Conservation (phyloP, 768 basidiomycete genomes). For the Pleurotus ostreatus region DNA sequence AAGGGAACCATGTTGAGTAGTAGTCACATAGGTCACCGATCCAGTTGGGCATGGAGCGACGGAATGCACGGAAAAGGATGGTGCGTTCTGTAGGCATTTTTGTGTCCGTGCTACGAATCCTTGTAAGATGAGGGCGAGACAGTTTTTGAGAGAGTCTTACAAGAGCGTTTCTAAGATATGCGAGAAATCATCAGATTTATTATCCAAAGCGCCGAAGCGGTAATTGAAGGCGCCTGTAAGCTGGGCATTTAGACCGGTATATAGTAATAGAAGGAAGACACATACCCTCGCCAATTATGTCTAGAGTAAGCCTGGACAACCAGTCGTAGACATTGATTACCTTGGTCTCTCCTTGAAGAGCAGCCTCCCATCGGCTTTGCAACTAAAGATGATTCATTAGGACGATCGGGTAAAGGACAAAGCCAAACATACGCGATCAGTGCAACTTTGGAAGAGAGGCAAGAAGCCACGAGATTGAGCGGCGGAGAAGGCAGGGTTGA, state of each 20-base stretch:
- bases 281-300: slow-evolving; percentile 47
- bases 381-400: slow-evolving; percentile 26
- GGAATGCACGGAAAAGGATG: slow-evolving; percentile 4
- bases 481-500: slow-evolving; percentile 51
- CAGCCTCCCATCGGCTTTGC: slow-evolving; percentile 47
- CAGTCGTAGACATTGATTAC: slow-evolving; percentile 47
- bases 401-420: slow-evolving; percentile 16
- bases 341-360: slow-evolving; percentile 34
- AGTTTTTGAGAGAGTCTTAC: slow-evolving; percentile 17
- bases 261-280: neutral
- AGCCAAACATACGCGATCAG: slow-evolving; percentile 32
- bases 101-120: neutral
- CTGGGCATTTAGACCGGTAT: neutral
- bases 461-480: slow-evolving; percentile 39
- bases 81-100: neutral
- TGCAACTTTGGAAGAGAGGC: slow-evolving; percentile 40
- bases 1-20: neutral
- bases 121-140: neutral
- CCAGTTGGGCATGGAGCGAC: neutral
- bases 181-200: slow-evolving; percentile 48
- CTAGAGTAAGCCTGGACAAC: slow-evolving; percentile 47
- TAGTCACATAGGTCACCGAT: neutral
- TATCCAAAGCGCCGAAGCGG: slow-evolving; percentile 49
- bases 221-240: slow-evolving; percentile 47
- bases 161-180: slow-evolving; percentile 50